phyloP scores from a whole-genome alignment of 1,139 yeast species.

The Sugiyamaella novakii region DNA sequence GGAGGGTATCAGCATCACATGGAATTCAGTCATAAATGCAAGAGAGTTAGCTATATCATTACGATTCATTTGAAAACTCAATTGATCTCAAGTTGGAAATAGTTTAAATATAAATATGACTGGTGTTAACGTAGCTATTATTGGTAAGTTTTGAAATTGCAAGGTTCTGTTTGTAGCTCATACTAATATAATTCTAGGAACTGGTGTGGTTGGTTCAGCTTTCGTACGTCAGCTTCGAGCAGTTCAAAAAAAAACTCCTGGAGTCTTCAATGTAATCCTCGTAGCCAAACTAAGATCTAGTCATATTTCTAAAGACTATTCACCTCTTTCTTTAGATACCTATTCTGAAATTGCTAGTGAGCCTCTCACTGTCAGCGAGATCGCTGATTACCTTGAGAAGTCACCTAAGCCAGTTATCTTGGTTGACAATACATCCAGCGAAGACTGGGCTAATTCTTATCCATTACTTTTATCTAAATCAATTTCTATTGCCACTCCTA shows the following conservation, averaged over 20 bases:
- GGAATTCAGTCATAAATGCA: not conserved
- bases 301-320: conserved; percentile 64
- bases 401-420: conserved; percentile 77
- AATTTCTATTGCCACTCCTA: conserved; percentile 94
- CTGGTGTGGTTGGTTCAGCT: conserved; percentile 95
- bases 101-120: conserved; percentile 25
- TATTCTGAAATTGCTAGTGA: conserved; percentile 48
- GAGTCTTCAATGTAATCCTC: conserved; percentile 69
- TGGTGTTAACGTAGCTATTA: conserved; percentile 70
- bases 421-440: conserved; percentile 92
- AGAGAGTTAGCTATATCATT: not conserved
- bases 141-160: conserved; percentile 50
- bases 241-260: conserved; percentile 45
- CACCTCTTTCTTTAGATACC: conserved; percentile 63
- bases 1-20: not conserved
- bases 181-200: conserved; percentile 48
- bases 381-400: conserved; percentile 62
- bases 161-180: conserved; percentile 4
- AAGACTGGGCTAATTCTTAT: conserved; percentile 70
- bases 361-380: conserved; percentile 55
- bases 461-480: conserved; percentile 74
- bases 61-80: not conserved
- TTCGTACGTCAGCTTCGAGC: conserved; percentile 70
- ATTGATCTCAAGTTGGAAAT: no score
- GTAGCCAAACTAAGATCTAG: conserved; percentile 77